Evolutionary conservation across 2,329 filamentous ascomycete genomes (phyloP), one percentile per base, ranked within the genome.

Genomic region (Raffaelea deltoideospora): DNA sequence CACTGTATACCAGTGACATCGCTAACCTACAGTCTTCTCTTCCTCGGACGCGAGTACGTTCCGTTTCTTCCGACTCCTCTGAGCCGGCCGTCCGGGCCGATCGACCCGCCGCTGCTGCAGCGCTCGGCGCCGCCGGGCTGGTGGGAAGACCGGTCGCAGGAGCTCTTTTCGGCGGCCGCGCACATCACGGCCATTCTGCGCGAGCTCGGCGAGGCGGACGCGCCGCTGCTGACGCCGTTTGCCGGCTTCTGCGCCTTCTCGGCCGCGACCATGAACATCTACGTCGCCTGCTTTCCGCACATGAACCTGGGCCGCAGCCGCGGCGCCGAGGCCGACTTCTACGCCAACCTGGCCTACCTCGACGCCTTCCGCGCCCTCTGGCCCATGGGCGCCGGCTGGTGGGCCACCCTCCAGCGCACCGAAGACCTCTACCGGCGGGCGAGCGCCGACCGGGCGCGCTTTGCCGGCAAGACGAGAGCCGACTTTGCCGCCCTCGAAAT

Each of bases 161-260:
- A 56, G 15, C 33, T 64, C 0, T 63, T 59, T 11, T 41, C 45
- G 0, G 51, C 59, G 0, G 55, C 56, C 0, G 53, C 54, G n/a
- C 47, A 53, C 3, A 54, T 63, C 0, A 49, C 54, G 0, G 43
- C 42, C 1, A 41, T 63, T 0, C 46, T 64, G 0, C 49, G 52
- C n/a, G 58, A 61, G 13, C 50, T 58, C 0, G 53, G 50, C 0
- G 55, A 58, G 9, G 57, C 53, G 5, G 57, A 53, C 0, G 52
- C 55, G 0, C 50, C 53, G 1, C 46, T 63, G 0, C 49, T 54
- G 40, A 62, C 59, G 0, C 61, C 60, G 0, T 65, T 63, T 37
- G 52, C 58, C 0, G 61, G 60, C 0, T 63, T 64, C n/a, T 64
- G 60, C 37, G 56, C 56, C 2, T 64, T 65, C 27, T 63, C 60